Evolutionary conservation across 352 stramenopile species (phyloP).

Genomic region (Plasmopara muralis): DNA sequence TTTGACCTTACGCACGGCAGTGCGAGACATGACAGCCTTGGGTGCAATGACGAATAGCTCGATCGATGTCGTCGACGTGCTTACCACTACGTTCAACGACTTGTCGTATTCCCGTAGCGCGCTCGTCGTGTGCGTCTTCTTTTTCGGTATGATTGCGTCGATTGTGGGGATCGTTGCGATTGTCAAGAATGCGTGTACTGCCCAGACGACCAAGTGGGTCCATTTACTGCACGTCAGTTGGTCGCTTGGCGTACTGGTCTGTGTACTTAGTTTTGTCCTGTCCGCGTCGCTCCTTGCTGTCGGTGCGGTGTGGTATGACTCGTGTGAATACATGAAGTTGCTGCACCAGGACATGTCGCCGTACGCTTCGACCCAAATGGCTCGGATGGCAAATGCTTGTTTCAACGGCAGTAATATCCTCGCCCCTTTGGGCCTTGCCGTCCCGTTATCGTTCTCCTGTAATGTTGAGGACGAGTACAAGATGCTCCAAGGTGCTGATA

Average conservation of each 20-base stretch:
- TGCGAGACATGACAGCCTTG: constrained; percentile 42
- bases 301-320: constrained; percentile 70
- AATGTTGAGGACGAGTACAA: constrained; percentile 56
- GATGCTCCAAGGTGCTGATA: constrained; percentile 35
- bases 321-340: constrained; percentile 80
- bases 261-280: constrained; percentile 73
- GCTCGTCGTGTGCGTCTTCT: constrained; percentile 70
- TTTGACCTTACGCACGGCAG: constrained; percentile 34
- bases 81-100: constrained; percentile 61
- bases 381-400: constrained; percentile 56
- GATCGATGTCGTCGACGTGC: constrained; percentile 44
- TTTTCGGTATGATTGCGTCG: constrained; percentile 64
- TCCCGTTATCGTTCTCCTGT: constrained; percentile 52
- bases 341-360: constrained; percentile 62
- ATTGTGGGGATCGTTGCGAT: constrained; percentile 61
- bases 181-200: constrained; percentile 62
- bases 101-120: constrained; percentile 73
- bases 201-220: constrained; percentile 65
- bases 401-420: constrained; percentile 65
- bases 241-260: constrained; percentile 63
- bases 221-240: constrained; percentile 75
- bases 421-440: constrained; percentile 44
- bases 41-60: constrained; percentile 51
- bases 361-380: constrained; percentile 57
- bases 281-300: constrained; percentile 66